Base-by-base conservation (phyloP, 805 yeast genomes). In the Wickerhamiella sergipiensis region DNA sequence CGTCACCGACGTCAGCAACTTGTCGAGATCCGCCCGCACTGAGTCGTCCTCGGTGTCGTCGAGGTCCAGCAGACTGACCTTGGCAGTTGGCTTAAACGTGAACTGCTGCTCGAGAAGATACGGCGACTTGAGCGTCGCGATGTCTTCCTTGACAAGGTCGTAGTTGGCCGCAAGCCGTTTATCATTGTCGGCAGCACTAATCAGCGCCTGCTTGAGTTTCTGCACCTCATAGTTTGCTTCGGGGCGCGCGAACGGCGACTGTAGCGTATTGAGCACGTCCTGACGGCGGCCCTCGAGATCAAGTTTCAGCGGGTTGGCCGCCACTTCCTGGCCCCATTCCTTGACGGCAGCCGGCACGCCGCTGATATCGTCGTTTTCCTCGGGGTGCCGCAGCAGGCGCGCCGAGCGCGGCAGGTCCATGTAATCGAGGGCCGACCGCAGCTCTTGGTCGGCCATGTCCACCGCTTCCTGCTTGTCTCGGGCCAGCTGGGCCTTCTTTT, bases 361-460 rank as follows among this genome's bases (percentile, higher is more conserved):
- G 4, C 7, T 67, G 57, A n/a, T 69, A 68, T 24, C 57, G 55
- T 36, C 51, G 33, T 36, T 49, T 12, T 19, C 23, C 44, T 44
- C 53, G 18, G 46, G 47, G 12, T 43, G 58, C 62, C 52, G 54
- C 58, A 39, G 53, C 45, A 47, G 57, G 76, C 79, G 15, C 69
- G 73, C 36, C 85, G 65, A 2, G 85, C 75, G 44, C 1, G 96
- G 95, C 50, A 90, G 70, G 51, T 82, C 81, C 56, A 87, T 74
- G 58, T 77, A 87, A 59, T 88, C 97, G 52, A 88, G 72, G 9
- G 85, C 85, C 0, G 95, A 85, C 1, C 73, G 66, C 46, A 83
- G 73, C 61, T 89, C 92, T 64, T 85, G 84, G 59, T 86, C 79
- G 0, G 95, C 83, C 9, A 88, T 75, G 51, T 85, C 89, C 21